Base-by-base conservation (phyloP, 768 basidiomycete species). In the Dictyophora rubrovolvata region DNA sequence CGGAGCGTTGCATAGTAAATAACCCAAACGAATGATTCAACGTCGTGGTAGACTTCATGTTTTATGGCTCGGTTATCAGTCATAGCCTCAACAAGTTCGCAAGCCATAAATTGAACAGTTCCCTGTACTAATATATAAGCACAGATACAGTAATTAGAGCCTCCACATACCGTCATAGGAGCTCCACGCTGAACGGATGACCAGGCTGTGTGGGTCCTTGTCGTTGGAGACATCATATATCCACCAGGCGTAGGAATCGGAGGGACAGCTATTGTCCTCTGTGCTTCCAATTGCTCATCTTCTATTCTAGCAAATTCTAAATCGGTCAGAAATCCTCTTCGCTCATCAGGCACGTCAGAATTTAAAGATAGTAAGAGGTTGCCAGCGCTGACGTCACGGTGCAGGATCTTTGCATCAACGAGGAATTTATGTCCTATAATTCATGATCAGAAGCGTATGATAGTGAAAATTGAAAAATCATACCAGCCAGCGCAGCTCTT, bases 281-380 rank as follows among this genome's bases (percentile, higher is more conserved):
- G 48, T 48, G 33, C 37, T 42, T 17, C 37, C 23, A 35, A 33
- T 21, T 34, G 20, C 56, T 34, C 34, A 22, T 10, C 53, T 12
- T 48, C 56, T 6, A 65, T 49, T n/a, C 53, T 63, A 48, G 67
- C 68, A 60, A 63, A 65, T 23, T 73, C 70, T 2, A 72, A 54
- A 54, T 72, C 72, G n/a, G 64, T 71, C 51, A 72, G 18, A 46
- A 69, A 73, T 1, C 70, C 71, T 12, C n/a, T 42, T 36, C 60
- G 49, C 6, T 17, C 1, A 48, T 61, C 48, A 57, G 55, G 17
- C 56, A 60, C 12, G 17, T 47, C 20, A 21, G 54, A 1, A 62
- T 62, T 37, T 10, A 12, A 35, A 21, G 56, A n/a, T 2, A 73
- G 68, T 17, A 73, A 65, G 6, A 74, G 63, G 50, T 72, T 73